Conservation (phyloP, 2,329 filamentous ascomycete genomes). For the Meredithiella fracta region DNA sequence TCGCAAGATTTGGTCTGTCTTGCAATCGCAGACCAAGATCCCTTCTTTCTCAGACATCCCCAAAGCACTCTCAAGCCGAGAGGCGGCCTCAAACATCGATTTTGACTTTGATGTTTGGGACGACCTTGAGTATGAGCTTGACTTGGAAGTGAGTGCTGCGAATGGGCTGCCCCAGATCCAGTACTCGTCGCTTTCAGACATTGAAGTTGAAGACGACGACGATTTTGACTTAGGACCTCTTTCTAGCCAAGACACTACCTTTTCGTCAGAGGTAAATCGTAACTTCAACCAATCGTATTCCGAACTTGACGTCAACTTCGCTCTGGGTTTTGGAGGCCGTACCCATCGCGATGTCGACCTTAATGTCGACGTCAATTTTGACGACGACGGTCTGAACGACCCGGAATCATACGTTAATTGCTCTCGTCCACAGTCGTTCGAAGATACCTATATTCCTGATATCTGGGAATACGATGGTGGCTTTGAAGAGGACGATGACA, state of each 20-base stretch:
- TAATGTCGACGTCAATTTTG: slow-evolving; percentile 10
- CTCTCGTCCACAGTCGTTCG: background rate
- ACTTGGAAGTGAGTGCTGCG: background rate
- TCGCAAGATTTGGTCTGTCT: slow-evolving; percentile 10
- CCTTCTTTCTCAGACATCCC: background rate
- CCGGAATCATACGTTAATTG: slow-evolving; percentile 6
- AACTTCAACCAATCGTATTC: background rate
- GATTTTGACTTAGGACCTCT: background rate
- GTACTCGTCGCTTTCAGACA: slow-evolving; percentile 7
- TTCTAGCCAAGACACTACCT: background rate
- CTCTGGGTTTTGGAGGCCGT: slow-evolving; percentile 3
- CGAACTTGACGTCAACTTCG: slow-evolving; percentile 7
- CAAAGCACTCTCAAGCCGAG: background rate
- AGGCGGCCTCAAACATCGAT: background rate
- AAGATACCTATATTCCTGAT: slow-evolving; percentile 7
- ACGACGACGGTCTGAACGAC: slow-evolving; percentile 5
- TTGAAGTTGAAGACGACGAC: slow-evolving; percentile 10
- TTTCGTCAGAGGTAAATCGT: slow-evolving; percentile 4
- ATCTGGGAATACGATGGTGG: slow-evolving; percentile 7
- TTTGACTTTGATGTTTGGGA: slow-evolving; percentile 6
- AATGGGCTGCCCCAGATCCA: background rate
- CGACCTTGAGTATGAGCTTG: slow-evolving; percentile 6
- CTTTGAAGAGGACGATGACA: background rate
- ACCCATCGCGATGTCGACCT: slow-evolving; percentile 3
- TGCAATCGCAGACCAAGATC: slow-evolving; percentile 13